Base-by-base conservation (phyloP, 495 filamentous ascomycete genomes). In the Choiromyces venosus region DNA sequence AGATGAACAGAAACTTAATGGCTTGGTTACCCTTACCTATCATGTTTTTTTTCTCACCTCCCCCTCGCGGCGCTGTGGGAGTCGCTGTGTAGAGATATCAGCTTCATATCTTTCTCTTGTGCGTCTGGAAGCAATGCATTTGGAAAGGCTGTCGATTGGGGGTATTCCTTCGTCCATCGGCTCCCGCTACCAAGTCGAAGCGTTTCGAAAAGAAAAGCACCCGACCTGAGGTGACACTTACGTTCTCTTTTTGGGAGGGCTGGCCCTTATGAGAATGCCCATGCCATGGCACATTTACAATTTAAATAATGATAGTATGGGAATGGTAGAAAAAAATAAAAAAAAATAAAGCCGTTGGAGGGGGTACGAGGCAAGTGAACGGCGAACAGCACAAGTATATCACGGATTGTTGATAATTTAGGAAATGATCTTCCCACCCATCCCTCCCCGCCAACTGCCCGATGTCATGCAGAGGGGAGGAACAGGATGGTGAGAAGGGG, bases 201-300 rank as follows among this genome's bases (percentile, higher is more conserved):
- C 39, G 68, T 77, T 61, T 77, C 67, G 73, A 77, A 77, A 76
- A 77, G 75, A 69, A 77, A 77, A 77, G 56, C 69, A 77, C 73
- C 66, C 70, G 66, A 77, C 69, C 76, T 73, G 25, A 69, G 69
- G 71, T 73, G 40, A 64, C 61, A 69, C 56, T 77, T 77, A 35
- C 61, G 69, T 67, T 68, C 69, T 77, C 74, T 70, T 69, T 77
- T 71, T 61, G 69, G 65, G 39, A 44, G 46, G 66, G 61, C 2
- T 56, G 64, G 74, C 42, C 73, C 21, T 37, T 66, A 74, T 61
- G 25, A 16, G 12, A 61, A 61, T 61, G 25, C 25, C 25, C 52
- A 61, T 29, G 18, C 25, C 52, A 61, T 29, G 18, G 52, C 52
- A 33, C 25, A 25, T 56, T 56, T 56, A 56, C 46, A 14, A 56